phyloP scores from a whole-genome alignment of 2,329 filamentous ascomycete genomes.

The Hypoxylon sp. region DNA sequence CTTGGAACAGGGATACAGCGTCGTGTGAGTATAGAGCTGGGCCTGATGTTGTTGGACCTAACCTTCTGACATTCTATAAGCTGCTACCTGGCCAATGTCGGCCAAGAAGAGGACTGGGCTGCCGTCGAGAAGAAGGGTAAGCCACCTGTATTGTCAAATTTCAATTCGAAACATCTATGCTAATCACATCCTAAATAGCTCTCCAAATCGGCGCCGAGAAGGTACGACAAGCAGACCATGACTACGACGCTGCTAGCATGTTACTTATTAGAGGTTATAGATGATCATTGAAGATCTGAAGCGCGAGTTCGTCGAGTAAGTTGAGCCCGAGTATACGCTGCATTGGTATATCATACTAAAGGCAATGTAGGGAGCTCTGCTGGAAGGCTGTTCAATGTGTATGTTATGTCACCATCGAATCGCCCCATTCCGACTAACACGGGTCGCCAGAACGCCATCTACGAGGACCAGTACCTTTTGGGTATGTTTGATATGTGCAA shows the following conservation, averaged over 20 bases:
- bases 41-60: constrained; percentile 12
- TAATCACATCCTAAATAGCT: background rate
- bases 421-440: background rate
- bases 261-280: background rate
- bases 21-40: constrained; percentile 38
- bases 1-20: constrained; percentile 52
- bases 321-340: background rate
- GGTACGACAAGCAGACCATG: background rate
- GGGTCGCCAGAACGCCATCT: constrained; percentile 59
- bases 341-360: background rate
- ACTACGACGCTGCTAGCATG: background rate
- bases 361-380: background rate
- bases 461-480: constrained; percentile 64
- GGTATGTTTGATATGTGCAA: background rate
- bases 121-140: constrained; percentile 77
- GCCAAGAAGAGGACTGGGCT: constrained; percentile 82
- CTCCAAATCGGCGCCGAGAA: background rate
- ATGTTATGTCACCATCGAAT: background rate
- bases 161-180: background rate
- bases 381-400: constrained; percentile 5
- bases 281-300: constrained; percentile 6
- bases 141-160: background rate
- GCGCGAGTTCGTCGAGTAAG: background rate
- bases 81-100: constrained; percentile 76
- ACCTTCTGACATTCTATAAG: constrained; percentile 5